These are phyloP conservation scores for Wickerhamomyces hampshirensis DNA, from an alignment of 805 yeast species.

Conservation along the genomic window DNA sequence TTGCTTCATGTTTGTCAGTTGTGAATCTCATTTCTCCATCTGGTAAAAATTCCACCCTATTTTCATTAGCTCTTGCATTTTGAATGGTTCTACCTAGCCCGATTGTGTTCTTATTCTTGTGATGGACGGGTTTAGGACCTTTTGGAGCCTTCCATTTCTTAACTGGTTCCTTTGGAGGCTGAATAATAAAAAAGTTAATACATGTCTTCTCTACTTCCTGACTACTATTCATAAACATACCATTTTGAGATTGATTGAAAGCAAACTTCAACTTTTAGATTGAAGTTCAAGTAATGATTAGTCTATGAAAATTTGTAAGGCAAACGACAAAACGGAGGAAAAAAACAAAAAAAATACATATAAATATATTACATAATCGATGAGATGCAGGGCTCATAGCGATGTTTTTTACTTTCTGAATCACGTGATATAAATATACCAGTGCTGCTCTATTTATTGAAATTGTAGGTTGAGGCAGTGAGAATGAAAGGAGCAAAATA, in stretches of 20 bases:
- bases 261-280: not conserved
- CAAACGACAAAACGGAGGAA: too few relatives aligned
- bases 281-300: not conserved
- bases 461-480: too few relatives aligned
- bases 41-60: slow-evolving; percentile 65
- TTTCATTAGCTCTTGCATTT: slow-evolving; percentile 65
- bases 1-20: slow-evolving; percentile 76
- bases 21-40: slow-evolving; percentile 89
- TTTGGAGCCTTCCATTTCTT: slow-evolving; percentile 85
- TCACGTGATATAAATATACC: too few relatives aligned
- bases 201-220: not conserved
- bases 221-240: not conserved
- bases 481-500: too few relatives aligned
- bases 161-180: slow-evolving; percentile 41
- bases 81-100: slow-evolving; percentile 85
- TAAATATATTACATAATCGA: not conserved
- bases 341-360: too few relatives aligned
- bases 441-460: too few relatives aligned
- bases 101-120: slow-evolving; percentile 75
- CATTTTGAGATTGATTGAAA: not conserved
- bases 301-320: not conserved
- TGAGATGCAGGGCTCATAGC: not conserved
- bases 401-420: too few relatives aligned
- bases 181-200: not conserved
- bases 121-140: slow-evolving; percentile 88